Conservation (phyloP, 179 eudicot species). For the Drosera spatulata region DNA sequence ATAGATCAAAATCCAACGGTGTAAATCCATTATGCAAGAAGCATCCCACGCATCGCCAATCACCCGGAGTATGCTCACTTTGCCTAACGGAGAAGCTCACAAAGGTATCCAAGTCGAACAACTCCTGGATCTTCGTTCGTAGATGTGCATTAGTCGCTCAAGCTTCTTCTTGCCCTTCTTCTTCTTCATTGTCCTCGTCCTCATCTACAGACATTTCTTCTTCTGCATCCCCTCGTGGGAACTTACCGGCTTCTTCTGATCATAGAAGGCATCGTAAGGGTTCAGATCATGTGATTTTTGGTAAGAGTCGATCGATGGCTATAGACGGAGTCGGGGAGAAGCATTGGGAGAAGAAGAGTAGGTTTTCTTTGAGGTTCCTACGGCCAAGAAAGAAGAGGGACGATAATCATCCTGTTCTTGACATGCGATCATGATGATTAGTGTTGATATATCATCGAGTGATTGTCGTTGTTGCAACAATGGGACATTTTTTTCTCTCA, state of each 20-base stretch:
- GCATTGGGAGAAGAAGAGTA: slow-evolving; percentile 8
- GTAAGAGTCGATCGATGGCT: slow-evolving; percentile 14
- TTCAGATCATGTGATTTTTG: neutral
- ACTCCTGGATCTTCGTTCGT: neutral
- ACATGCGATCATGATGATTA: no score
- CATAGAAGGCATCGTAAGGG: neutral
- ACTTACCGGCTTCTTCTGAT: neutral
- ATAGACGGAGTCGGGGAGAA: neutral
- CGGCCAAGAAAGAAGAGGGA: slow-evolving; percentile 7
- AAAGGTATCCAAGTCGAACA: neutral
- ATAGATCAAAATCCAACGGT: slow-evolving; percentile 2
- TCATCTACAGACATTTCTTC: slow-evolving; percentile 14
- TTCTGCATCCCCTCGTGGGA: slow-evolving; percentile 7
- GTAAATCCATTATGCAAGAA: slow-evolving; percentile 14
- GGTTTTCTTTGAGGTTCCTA: slow-evolving; percentile 18
- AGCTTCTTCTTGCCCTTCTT: slow-evolving; percentile 6
- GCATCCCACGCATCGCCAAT: slow-evolving; percentile 24
- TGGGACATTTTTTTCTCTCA: no score
- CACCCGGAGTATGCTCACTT: slow-evolving; percentile 21
- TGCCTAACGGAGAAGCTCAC: slow-evolving; percentile 21
- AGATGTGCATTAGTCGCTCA: neutral
- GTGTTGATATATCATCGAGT: no score
- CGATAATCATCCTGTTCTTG: neutral
- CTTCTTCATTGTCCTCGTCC: slow-evolving; percentile 14
- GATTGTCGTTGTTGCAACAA: no score